A percentile compares a stretch with the other conserved stretches of the same genome.
phyloP scores from a whole-genome alignment of 129 eudicot genomes.

The Kitagawia praeruptora region DNA sequence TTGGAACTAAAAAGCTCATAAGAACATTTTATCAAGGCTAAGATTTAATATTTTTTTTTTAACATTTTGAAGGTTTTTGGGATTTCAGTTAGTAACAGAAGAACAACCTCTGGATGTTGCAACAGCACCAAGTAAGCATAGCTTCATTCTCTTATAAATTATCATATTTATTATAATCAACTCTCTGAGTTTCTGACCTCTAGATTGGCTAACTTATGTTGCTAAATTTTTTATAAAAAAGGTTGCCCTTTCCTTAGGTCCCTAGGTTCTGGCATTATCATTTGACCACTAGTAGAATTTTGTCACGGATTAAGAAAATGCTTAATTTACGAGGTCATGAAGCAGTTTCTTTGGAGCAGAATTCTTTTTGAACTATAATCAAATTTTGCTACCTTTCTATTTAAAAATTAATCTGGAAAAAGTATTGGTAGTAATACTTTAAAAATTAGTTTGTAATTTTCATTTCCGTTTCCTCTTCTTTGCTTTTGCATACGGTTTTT shows the following conservation, averaged over 20 bases:
- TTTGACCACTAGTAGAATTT: background rate
- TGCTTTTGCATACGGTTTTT: background rate
- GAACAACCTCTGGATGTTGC: constrained; percentile 44
- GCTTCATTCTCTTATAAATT: background rate
- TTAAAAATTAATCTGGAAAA: no score
- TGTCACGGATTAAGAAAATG: background rate
- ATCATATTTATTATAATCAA: background rate
- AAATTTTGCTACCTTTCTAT: background rate
- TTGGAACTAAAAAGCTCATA: background rate
- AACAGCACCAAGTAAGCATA: constrained; percentile 43
- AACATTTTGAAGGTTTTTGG: constrained; percentile 59
- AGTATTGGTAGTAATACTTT: background rate
- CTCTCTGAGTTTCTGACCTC: background rate
- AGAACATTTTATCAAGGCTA: background rate
- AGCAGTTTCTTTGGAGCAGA: background rate
- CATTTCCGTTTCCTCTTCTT: background rate
- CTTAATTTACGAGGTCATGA: background rate
- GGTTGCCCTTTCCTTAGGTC: background rate
- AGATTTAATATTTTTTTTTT: background rate
- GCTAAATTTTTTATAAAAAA: background rate
- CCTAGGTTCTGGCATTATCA: background rate
- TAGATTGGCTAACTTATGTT: background rate
- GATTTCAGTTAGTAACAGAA: constrained; percentile 78
- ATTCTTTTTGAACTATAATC: background rate
- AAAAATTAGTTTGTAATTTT: background rate